Conservation (phyloP, 495 filamentous ascomycete species). For the Aspergillus avenaceus region DNA sequence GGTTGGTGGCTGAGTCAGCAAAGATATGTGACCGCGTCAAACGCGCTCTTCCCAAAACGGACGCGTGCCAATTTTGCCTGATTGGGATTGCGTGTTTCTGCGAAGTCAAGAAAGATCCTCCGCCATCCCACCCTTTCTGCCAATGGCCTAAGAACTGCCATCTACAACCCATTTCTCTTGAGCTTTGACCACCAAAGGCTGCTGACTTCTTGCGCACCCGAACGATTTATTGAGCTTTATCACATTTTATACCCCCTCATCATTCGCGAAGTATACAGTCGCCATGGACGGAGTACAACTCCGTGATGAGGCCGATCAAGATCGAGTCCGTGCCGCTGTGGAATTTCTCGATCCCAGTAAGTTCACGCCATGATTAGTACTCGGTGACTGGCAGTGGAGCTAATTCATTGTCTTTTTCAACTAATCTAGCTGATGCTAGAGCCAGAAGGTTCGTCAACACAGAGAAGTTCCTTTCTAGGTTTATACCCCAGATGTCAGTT, state of each 20-base stretch:
- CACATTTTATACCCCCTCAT: constrained; percentile 10
- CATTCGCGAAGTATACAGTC: constrained; percentile 5
- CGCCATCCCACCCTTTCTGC: constrained; percentile 16
- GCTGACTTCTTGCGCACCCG: neutral
- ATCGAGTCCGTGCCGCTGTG: constrained; percentile 73
- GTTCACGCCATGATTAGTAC: constrained; percentile 20
- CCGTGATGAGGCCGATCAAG: constrained; percentile 74
- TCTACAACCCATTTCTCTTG: neutral
- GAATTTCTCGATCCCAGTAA: constrained; percentile 86
- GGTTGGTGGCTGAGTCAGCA: constrained; percentile 11
- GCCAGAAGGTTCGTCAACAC: constrained; percentile 52
- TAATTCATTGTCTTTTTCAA: constrained; percentile 8
- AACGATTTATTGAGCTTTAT: constrained; percentile 1
- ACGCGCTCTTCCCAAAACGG: constrained; percentile 14
- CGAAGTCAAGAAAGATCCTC: constrained; percentile 19
- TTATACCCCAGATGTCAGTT: neutral
- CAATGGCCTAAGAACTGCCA: constrained; percentile 4
- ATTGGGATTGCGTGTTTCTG: constrained; percentile 26
- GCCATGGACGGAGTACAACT: constrained; percentile 70
- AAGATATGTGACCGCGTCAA: neutral
- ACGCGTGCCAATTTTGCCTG: constrained; percentile 41
- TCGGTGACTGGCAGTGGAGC: neutral
- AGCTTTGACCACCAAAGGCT: neutral
- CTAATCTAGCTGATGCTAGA: constrained; percentile 38
- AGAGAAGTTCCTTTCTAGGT: neutral